Evolutionary conservation across 2,329 filamentous ascomycete species (phyloP).

Genomic region (Talaromyces sp.): DNA sequence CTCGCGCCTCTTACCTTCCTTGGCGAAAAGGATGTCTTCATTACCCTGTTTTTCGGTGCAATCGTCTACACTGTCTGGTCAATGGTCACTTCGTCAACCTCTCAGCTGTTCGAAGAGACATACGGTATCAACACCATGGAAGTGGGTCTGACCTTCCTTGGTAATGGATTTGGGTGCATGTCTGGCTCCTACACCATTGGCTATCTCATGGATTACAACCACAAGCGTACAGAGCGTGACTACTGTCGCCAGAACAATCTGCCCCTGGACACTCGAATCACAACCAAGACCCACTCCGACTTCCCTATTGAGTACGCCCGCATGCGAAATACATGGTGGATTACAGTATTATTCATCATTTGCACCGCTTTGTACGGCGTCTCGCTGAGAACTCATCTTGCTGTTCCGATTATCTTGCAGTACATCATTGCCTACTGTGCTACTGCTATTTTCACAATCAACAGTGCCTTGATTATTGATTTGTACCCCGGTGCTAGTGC

Average conservation of each 20-base stretch:
- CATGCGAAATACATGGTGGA: slow-evolving; percentile 46
- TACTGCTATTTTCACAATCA: slow-evolving; percentile 40
- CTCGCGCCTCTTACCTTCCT: slow-evolving; percentile 47
- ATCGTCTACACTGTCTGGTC: slow-evolving; percentile 53
- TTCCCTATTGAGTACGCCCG: slow-evolving; percentile 47
- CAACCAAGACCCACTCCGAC: slow-evolving; percentile 36
- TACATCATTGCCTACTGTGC: slow-evolving; percentile 41
- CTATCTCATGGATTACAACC: slow-evolving; percentile 47
- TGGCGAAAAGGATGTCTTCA: slow-evolving; percentile 51
- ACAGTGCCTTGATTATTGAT: slow-evolving; percentile 43
- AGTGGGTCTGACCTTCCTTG: slow-evolving; percentile 47
- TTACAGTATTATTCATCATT: slow-evolving; percentile 41
- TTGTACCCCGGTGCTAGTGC: slow-evolving; percentile 36
- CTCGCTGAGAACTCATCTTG: slow-evolving; percentile 30
- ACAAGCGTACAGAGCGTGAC: slow-evolving; percentile 34
- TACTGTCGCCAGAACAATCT: slow-evolving; percentile 37
- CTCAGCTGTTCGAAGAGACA: slow-evolving; percentile 38
- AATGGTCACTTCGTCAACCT: slow-evolving; percentile 53
- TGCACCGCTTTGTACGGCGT: slow-evolving; percentile 38
- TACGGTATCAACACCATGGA: slow-evolving; percentile 45
- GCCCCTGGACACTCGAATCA: slow-evolving; percentile 30
- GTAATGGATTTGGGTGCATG: slow-evolving; percentile 48
- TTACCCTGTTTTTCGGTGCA: slow-evolving; percentile 48
- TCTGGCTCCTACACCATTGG: slow-evolving; percentile 47
- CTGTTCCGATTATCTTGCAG: slow-evolving; percentile 41